Conservation (phyloP, 148 eudicot genomes). For the Dysphania ambrosioides region DNA sequence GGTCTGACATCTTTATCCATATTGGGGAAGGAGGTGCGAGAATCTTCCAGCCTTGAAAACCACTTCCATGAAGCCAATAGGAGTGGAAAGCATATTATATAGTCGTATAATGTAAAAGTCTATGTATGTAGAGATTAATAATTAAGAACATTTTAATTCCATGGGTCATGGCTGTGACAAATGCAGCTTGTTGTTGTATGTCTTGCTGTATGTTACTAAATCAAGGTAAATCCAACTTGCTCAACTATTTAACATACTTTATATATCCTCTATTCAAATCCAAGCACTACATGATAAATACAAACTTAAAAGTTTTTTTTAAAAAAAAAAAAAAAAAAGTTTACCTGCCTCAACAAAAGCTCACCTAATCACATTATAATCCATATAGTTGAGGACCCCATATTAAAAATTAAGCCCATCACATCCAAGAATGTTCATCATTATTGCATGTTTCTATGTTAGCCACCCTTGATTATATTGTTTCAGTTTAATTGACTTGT, state of each 20-base stretch:
- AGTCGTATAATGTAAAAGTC: too few relatives aligned
- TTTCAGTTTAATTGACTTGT: slow-evolving; percentile 1
- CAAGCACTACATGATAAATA: slow-evolving; percentile 23
- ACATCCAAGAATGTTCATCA: slow-evolving; percentile 28
- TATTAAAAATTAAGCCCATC: background rate
- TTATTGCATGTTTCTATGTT: slow-evolving; percentile 27
- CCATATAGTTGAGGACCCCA: slow-evolving; percentile 19
- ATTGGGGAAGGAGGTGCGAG: slow-evolving; percentile 27
- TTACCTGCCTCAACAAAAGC: slow-evolving; percentile 40
- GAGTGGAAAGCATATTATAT: slow-evolving; percentile 5
- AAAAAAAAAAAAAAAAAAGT: background rate
- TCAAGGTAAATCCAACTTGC: slow-evolving; percentile 15
- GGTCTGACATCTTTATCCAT: slow-evolving; percentile 40
- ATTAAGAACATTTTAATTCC: background rate
- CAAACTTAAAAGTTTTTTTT: slow-evolving; percentile 6
- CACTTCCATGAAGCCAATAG: slow-evolving; percentile 35
- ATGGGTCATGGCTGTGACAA: slow-evolving; percentile 1
- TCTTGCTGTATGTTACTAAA: slow-evolving; percentile 10
- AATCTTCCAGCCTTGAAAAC: slow-evolving; percentile 46
- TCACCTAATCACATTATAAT: slow-evolving; percentile 35
- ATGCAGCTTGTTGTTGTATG: background rate
- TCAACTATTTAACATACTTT: slow-evolving; percentile 9
- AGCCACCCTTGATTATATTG: background rate
- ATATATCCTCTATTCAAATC: slow-evolving; percentile 12
- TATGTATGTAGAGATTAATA: too few relatives aligned